Percentiles rank a stretch among this genome's conserved stretches.
These are phyloP conservation scores for Phytomonas sp. DNA, from an alignment of 208 protist genomes.

Conservation along the genomic window DNA sequence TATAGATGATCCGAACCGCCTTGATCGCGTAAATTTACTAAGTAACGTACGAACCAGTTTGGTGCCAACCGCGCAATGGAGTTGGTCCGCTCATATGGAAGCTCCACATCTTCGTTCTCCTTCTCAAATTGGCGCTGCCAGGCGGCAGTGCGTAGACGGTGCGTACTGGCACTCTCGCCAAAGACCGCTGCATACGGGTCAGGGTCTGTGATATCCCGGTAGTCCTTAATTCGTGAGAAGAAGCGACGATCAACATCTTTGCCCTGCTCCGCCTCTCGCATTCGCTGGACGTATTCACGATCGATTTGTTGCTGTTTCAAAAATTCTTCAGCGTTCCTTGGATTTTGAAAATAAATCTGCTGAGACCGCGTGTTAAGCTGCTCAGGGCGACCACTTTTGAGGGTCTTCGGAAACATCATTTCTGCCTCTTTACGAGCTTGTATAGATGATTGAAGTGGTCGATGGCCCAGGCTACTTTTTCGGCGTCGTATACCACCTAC, in stretches of 20 bases:
- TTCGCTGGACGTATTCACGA: conserved; percentile 31
- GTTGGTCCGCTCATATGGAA: conserved; percentile 81
- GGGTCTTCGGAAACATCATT: conserved; percentile 60
- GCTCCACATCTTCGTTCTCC: conserved; percentile 68
- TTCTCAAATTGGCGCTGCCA: conserved; percentile 87
- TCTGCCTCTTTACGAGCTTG: conserved; percentile 32
- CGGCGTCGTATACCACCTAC: neutral
- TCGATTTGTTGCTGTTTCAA: conserved; percentile 32
- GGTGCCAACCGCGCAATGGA: conserved; percentile 54
- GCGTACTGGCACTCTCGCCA: conserved; percentile 40
- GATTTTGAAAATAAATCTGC: conserved; percentile 42
- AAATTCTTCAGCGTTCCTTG: conserved; percentile 25
- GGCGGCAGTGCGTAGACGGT: conserved; percentile 50
- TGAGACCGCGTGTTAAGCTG: conserved; percentile 55
- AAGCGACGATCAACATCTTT: conserved; percentile 52
- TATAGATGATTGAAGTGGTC: conserved; percentile 41
- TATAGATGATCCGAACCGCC: conserved; percentile 52
- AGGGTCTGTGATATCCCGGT: conserved; percentile 62
- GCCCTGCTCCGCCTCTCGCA: conserved; percentile 26
- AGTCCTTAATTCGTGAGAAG: conserved; percentile 44
- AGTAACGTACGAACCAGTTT: conserved; percentile 84
- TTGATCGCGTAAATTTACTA: conserved; percentile 67
- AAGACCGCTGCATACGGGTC: conserved; percentile 73
- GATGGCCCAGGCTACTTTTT: conserved; percentile 1
- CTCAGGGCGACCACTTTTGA: conserved; percentile 65